Base-by-base conservation (phyloP, 1,284 basidiomycete species). In the Phlebopus sp. region DNA sequence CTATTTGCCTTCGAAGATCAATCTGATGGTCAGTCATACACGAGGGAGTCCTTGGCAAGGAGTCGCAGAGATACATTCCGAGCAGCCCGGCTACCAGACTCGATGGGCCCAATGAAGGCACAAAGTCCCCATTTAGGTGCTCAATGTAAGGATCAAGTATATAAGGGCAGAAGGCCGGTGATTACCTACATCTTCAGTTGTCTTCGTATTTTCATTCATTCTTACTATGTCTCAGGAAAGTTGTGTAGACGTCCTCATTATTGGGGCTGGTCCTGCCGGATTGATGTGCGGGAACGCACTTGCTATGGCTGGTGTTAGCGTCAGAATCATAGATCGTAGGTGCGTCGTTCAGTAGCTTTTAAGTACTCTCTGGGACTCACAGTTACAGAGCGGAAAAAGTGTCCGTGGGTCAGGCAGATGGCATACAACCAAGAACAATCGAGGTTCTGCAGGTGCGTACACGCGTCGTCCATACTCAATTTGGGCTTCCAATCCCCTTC, bases 371-470 rank as follows among this genome's bases (percentile, higher is more conserved):
- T 2, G 37, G 36, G 14, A 31, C 32, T 43, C 15, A 27, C 40
- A 21, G 13, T 4, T 43, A 14, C 51, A 86, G 83, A 55, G 74
- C 79, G 6, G 57, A 56, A 14, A 80, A 76, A 55, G 75, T 85
- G 7, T 62, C 73, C 32, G 78, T 81, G 13, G 87, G 86, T 3
- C 85, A 88, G 58, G 86, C 86, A 1, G 86, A 90, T 60, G 86
- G 86, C 3, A 81, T 89, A 42, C 84, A 87, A 62, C 83, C 84
- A 0, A 74, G 85, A 27, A 86, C 84, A 1, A 78, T 89, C 43
- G 87, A 90, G 66, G 80, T 89, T 7, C 66, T 90, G 15, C 81
- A 86, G 74, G 82, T 78, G 39, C 39, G 59, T 37, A 23, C 11
- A 32, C 34, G 27, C 29, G 15, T 30, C 4, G 10, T 30, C 23